A percentile compares a stretch with the other conserved stretches of the same genome.
phyloP scores from a whole-genome alignment of 2,329 filamentous ascomycete genomes.

The Neocatenulostroma microsporum region DNA sequence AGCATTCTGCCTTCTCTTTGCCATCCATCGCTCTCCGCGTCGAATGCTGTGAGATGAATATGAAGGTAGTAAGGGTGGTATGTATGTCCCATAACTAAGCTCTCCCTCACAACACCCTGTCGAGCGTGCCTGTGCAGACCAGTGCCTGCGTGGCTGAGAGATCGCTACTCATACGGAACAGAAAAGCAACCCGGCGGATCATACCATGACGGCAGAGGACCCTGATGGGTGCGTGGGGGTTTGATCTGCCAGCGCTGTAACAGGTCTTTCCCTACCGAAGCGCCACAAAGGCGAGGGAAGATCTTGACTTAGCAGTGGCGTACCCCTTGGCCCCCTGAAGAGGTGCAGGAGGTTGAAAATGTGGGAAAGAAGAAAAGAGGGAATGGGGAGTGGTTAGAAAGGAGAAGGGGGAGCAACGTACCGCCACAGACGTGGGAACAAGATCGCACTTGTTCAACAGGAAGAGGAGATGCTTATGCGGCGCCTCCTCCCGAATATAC shows the following conservation, averaged over 20 bases:
- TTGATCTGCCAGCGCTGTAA: constrained; percentile 99
- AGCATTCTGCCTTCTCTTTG: background rate
- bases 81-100: constrained; percentile 99
- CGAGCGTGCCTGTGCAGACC: constrained; percentile 30
- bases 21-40: too few species aligned
- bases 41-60: constrained; percentile 3
- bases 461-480: constrained; percentile 91
- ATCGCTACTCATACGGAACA: constrained; percentile 98
- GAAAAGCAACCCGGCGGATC: constrained; percentile 62
- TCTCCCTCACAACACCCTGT: constrained; percentile 56
- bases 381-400: too few species aligned
- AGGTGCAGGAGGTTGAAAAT: constrained; percentile 25
- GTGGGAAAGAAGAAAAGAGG: constrained; percentile 11
- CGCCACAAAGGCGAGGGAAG: constrained; percentile 54
- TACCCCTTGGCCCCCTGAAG: too few species aligned
- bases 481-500: constrained; percentile 84
- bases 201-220: constrained; percentile 81
- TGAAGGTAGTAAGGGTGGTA: constrained; percentile 26
- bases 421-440: constrained; percentile 83
- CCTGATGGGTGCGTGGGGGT: constrained; percentile 54
- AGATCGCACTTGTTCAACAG: constrained; percentile 88
- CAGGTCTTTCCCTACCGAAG: constrained; percentile 75
- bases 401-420: constrained; percentile 58
- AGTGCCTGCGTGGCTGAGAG: constrained; percentile 55
- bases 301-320: constrained; percentile 86